These are phyloP conservation scores for Ogataea allantospora DNA, from an alignment of 805 yeast species.

Conservation along the genomic window DNA sequence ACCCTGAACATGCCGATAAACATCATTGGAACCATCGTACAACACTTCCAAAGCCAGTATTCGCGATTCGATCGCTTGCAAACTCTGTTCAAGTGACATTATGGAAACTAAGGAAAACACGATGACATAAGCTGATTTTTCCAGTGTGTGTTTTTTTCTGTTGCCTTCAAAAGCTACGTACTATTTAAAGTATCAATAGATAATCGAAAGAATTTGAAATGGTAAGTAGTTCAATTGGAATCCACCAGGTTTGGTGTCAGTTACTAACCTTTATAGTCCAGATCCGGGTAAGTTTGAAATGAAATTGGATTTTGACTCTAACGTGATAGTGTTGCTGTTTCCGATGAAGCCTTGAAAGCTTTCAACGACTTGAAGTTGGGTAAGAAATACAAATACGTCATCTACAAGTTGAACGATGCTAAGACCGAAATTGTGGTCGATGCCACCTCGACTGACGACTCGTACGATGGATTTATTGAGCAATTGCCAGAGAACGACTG, in stretches of 20 bases:
- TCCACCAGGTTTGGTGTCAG: neutral
- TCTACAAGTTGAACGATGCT: slow-evolving; percentile 76
- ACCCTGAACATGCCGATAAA: slow-evolving; percentile 6
- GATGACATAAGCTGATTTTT: slow-evolving; percentile 8
- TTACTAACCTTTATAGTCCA: slow-evolving; percentile 27
- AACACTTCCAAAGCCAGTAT: slow-evolving; percentile 16
- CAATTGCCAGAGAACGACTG: slow-evolving; percentile 94
- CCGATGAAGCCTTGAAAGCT: slow-evolving; percentile 85
- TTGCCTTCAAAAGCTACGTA: slow-evolving; percentile 14
- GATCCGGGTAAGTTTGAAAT: slow-evolving; percentile 34
- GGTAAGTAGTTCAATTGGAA: slow-evolving; percentile 7
- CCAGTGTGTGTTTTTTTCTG: slow-evolving; percentile 5
- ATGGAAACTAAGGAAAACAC: slow-evolving; percentile 1
- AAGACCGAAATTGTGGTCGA: slow-evolving; percentile 90
- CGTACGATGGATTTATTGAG: slow-evolving; percentile 84
- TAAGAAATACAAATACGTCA: slow-evolving; percentile 79
- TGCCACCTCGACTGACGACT: slow-evolving; percentile 68
- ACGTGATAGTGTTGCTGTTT: slow-evolving; percentile 65
- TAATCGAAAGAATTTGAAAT: slow-evolving; percentile 4
- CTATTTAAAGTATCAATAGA: slow-evolving; percentile 7
- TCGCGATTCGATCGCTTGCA: slow-evolving; percentile 14
- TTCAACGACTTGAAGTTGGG: slow-evolving; percentile 96
- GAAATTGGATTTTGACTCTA: slow-evolving; percentile 8
- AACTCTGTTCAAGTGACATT: slow-evolving; percentile 4
- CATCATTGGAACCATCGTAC: slow-evolving; percentile 10